These are phyloP conservation scores for Jatropha curcas DNA, from an alignment of 345 rosid genomes.

Conservation along the genomic window DNA sequence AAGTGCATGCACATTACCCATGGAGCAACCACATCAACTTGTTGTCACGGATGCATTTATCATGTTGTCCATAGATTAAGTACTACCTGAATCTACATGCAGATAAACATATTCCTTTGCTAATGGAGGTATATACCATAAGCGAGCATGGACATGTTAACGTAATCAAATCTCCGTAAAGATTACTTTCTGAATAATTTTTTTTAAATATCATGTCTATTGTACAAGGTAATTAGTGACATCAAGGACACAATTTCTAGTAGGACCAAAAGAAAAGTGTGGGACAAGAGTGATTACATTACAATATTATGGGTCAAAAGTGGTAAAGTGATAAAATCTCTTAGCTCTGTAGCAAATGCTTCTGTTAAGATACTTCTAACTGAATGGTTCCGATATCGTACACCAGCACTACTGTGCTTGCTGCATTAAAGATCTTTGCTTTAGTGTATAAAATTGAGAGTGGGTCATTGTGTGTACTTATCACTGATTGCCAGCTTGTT, in stretches of 20 bases:
- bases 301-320: conserved; percentile 7
- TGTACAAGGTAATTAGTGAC: conserved; percentile 17
- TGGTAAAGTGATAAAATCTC: conserved; percentile 6
- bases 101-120: conserved; percentile 9
- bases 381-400: conserved; percentile 6
- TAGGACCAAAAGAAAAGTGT: conserved; percentile 20
- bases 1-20: conserved; percentile 12
- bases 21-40: conserved; percentile 10
- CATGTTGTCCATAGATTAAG: background rate
- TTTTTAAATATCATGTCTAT: conserved; percentile 2
- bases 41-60: conserved; percentile 7
- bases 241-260: conserved; percentile 14
- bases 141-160: background rate
- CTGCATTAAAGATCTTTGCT: conserved; percentile 5
- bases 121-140: conserved; percentile 10
- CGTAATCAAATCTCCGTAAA: conserved; percentile 7
- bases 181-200: conserved; percentile 11
- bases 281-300: conserved; percentile 7
- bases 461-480: conserved; percentile 3
- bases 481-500: background rate
- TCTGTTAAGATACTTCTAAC: conserved; percentile 16
- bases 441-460: background rate
- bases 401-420: conserved; percentile 5
- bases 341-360: conserved; percentile 16
- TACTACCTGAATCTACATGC: conserved; percentile 2